Evolutionary conservation across 2,329 filamentous ascomycete genomes (phyloP).

Genomic region (Calonectria henricotiae): DNA sequence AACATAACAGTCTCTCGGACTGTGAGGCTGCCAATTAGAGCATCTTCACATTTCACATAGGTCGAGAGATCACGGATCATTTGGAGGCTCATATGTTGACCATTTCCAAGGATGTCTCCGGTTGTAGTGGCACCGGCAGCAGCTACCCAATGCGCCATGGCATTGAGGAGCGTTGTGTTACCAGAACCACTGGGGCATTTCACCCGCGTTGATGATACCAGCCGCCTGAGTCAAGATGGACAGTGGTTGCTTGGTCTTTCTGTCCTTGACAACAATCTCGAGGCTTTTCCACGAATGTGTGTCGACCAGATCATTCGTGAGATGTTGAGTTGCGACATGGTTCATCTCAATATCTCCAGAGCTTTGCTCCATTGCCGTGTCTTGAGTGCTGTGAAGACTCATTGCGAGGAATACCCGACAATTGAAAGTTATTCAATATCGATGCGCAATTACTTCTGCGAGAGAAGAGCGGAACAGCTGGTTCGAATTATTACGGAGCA

Average conservation of each 20-base stretch:
- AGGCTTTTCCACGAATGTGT: slow-evolving; percentile 3
- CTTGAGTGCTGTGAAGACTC: slow-evolving; percentile 4
- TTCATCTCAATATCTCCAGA: slow-evolving; percentile 12
- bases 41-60: slow-evolving; percentile 7
- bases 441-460: not conserved
- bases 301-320: not conserved
- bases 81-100: slow-evolving; percentile 3
- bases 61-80: slow-evolving; percentile 11
- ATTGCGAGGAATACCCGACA: not conserved
- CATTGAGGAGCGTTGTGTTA: slow-evolving; percentile 5
- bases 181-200: slow-evolving; percentile 12
- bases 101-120: slow-evolving; percentile 11
- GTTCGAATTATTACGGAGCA: not conserved
- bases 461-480: not conserved
- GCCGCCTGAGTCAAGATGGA: slow-evolving; percentile 14
- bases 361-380: not conserved
- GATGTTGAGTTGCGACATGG: not conserved
- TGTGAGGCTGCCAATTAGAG: slow-evolving; percentile 8
- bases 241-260: not conserved
- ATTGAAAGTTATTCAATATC: too few species aligned
- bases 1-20: slow-evolving; percentile 12
- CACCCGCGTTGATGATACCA: not conserved
- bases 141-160: not conserved
- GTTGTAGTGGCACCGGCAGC: slow-evolving; percentile 12
- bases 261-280: slow-evolving; percentile 6